Base-by-base conservation (phyloP, 345 rosid genomes). In the Nasturtium officinale region DNA sequence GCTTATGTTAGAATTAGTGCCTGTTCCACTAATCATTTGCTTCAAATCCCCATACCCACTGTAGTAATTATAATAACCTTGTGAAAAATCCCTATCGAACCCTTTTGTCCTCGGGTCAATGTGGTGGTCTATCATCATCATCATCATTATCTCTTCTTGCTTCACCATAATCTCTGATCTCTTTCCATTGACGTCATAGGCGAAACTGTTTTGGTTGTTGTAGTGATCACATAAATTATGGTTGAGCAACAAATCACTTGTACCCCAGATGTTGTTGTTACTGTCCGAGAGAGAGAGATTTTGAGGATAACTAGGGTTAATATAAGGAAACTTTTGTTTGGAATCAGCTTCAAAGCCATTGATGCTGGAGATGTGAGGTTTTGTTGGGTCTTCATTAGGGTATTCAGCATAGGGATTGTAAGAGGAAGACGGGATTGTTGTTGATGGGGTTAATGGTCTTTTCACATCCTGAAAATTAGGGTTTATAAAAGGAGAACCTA, bases 31-130 rank as follows among this genome's bases (percentile, higher is more conserved):
- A 71, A 89, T 82, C 83, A 84, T 73, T 69, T 82, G 84, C 88
- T 86, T 89, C 74, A 87, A 86, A 71, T 87, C 89, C 75, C 85
- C 96, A 50, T 77, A 77, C 9, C 69, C 83, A 74, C 61, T 59
- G 67, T 67, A 55, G 69, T 68, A 55, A 17, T 48, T 79, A 59
- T 71, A 65, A 64, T 82, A 72, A 10, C 61, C 77, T 71, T 80
- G 87, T 52, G 81, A 13, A 35, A 67, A 52, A 52, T 65, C 68
- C 10, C 82, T 82, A 51, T 45, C 74, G 60, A 69, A 72, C 71
- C 83, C 85, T 52, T 48, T 77, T 61, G 75, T 42, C 70, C 80
- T 82, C 73, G 71, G 80, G 71, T 63, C 79, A 38, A 77, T 59
- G 33, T 65, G 76, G 28, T 64, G 32, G 59, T 77, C 67, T 57